Evolutionary conservation across 2,329 filamentous ascomycete species (phyloP).

Genomic region (Fusarium buxicola): DNA sequence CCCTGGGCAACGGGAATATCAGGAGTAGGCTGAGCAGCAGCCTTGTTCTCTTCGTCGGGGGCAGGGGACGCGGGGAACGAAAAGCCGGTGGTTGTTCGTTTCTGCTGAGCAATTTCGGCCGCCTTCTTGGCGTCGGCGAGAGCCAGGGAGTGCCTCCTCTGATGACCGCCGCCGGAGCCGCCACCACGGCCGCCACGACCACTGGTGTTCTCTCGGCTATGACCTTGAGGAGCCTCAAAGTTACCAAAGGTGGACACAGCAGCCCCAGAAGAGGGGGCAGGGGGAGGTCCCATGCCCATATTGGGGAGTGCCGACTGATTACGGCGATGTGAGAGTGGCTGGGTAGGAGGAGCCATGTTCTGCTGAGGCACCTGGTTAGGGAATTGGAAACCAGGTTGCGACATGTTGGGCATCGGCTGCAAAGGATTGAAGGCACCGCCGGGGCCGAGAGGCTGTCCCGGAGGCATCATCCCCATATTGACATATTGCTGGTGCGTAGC

Average conservation of each 20-base stretch:
- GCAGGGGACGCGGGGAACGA: conserved; percentile 84
- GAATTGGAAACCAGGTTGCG: conserved; percentile 90
- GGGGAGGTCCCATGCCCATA: conserved; percentile 88
- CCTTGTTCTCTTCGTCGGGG: conserved; percentile 61
- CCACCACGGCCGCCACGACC: conserved; percentile 77
- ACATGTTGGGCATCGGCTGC: conserved; percentile 83
- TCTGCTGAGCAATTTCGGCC: conserved; percentile 95
- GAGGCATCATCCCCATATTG: conserved; percentile 94
- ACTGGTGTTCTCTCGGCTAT: conserved; percentile 53
- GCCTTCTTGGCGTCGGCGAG: conserved; percentile 97
- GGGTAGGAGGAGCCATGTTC: conserved; percentile 80
- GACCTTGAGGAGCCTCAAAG: conserved; percentile 70
- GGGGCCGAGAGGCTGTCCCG: conserved; percentile 79
- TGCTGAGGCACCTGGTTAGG: conserved; percentile 80
- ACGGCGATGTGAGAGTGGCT: conserved; percentile 89
- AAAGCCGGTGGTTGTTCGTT: conserved; percentile 92
- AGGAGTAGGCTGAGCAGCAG: conserved; percentile 46
- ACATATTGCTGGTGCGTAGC: conserved; percentile 97
- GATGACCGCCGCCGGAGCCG: conserved; percentile 80
- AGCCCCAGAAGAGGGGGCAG: conserved; percentile 91
- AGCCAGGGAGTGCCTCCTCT: conserved; percentile 93
- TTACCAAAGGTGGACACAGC: conserved; percentile 84
- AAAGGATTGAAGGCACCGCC: conserved; percentile 80
- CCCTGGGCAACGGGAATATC: conserved; percentile 54
- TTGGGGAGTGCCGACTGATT: conserved; percentile 97